Evolutionary conservation across 73 alveolate species (phyloP), one percentile per base, ranked within the genome.

Genomic region (Paramecium primaurelia): DNA sequence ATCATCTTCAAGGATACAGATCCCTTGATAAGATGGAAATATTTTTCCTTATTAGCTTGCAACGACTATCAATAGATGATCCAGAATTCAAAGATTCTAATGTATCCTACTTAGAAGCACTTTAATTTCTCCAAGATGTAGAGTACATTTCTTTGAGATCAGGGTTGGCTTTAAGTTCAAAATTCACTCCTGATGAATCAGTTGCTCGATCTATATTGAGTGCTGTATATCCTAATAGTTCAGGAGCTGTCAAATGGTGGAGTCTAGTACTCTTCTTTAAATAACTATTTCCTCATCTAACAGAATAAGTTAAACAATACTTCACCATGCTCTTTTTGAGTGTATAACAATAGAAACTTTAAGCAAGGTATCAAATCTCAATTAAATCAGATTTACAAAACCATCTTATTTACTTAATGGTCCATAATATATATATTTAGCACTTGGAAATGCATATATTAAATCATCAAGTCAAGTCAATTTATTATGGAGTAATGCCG

Each of bases 191-290:
- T 6, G 87, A 73, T 73, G 87, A 73, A 73, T 73, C 87, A 73
- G 87, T 73, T 73, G 87, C 87, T 30, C 58, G 87, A 32, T 73
- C 87, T 4, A 73, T 73, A 37, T 14, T 73, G 59, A 73, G 87
- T 73, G 87, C 87, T 8, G 59, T 73, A 5, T 73, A 73, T 73
- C 87, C 87, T 3, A 73, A 34, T 14, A 73, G 87, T 40, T 73
- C 87, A 14, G 87, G 87, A 2, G 58, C 87, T 37, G 87, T 73
- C 8, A 40, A 73, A 73, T 73, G 87, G 87, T 73, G 87, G 87
- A 73, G 87, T 73, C 59, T 73, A 5, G 87, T 73, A 10, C 87
- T 73, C 8, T 73, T 37, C 59, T 73, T 73, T 32, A 73, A 73
- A 28, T 73, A 73, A 40, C 59, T 73, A 16, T 40, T 73, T 38